Evolutionary conservation across 1,284 basidiomycete species (phyloP), one percentile per base, ranked within the genome.

Genomic region (Golubevia sp.): DNA sequence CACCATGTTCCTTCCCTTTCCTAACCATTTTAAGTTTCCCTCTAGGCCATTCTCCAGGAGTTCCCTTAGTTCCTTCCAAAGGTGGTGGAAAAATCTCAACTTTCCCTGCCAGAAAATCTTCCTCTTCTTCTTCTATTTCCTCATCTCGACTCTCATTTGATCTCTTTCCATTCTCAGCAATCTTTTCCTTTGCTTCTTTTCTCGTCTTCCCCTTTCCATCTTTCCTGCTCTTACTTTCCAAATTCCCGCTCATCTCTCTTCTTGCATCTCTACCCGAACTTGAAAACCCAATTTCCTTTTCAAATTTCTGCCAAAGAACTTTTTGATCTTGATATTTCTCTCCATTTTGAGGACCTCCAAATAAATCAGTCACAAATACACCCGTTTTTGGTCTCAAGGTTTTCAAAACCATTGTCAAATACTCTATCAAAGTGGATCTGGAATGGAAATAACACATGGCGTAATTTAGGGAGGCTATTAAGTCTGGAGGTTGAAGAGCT

Each of bases 401-500:
- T 7, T 53, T 26, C 13, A 61, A 58, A 2, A 67, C 68, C 48
- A 67, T 49, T 4, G 30, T 38, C 23, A 77, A 58, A 56, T 77
- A 77, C 7, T 53, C 56, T 3, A 76, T 20, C 44, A 77, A 63
- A 27, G 66, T 68, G 1, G 63, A 55, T 13, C 75, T 71, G 38
- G 66, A 65, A 62, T 77, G 75, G 49, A 77, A 77, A 60, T 77
- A 77, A 21, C 70, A 71, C 58, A 77, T 67, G 13, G 74, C 75
- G 54, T 77, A 77, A 63, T 77, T 77, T 24, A 74, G 70, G 38
- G 75, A 64, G 3, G 74, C 74, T 8, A 77, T 65, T 3, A 34
- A 11, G 11, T 34, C 30, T 34, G 30, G 5, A 5, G 30, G 30
- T 34, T 3, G 30, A 3, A 34, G 30, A 5, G 4, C 30, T 34